Conservation (phyloP, 306 rosid genomes). For the Crataegus laevigata region DNA sequence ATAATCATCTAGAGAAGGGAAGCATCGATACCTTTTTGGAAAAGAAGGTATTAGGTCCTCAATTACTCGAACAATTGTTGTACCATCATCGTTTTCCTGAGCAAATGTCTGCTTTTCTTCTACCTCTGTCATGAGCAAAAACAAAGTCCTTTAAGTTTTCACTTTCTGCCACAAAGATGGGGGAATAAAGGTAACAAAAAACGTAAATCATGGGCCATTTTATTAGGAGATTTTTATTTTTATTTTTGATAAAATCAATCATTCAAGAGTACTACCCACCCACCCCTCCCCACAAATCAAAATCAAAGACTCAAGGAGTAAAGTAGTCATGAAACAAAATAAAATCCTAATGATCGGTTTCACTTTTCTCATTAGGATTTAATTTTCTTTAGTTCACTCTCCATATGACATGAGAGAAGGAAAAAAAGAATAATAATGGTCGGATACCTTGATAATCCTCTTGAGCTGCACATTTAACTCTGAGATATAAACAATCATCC, state of each 20-base stretch:
- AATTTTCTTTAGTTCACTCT: not conserved
- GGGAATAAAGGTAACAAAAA: not conserved
- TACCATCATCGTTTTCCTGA: constrained; percentile 13
- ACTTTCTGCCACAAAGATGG: not conserved
- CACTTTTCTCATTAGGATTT: not conserved
- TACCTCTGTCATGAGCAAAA: constrained; percentile 15
- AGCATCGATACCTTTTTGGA: constrained; percentile 50
- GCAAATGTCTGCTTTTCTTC: constrained; percentile 18
- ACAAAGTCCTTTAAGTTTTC: not conserved
- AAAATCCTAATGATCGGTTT: not conserved
- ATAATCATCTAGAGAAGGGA: not conserved
- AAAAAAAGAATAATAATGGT: not conserved
- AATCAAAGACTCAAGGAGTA: not conserved
- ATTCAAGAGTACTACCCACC: not conserved
- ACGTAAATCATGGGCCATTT: not conserved
- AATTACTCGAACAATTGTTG: constrained; percentile 29
- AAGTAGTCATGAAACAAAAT: not conserved
- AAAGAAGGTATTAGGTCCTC: constrained; percentile 47
- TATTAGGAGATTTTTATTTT: not conserved
- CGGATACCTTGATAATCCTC: constrained; percentile 36
- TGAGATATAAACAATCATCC: constrained; percentile 32
- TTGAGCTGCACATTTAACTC: constrained; percentile 22
- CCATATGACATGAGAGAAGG: not conserved
- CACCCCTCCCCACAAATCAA: too few species aligned
- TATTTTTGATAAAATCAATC: not conserved